These are phyloP conservation scores for Pleurotus tuoliensis DNA, from an alignment of 768 basidiomycete species.

Conservation along the genomic window DNA sequence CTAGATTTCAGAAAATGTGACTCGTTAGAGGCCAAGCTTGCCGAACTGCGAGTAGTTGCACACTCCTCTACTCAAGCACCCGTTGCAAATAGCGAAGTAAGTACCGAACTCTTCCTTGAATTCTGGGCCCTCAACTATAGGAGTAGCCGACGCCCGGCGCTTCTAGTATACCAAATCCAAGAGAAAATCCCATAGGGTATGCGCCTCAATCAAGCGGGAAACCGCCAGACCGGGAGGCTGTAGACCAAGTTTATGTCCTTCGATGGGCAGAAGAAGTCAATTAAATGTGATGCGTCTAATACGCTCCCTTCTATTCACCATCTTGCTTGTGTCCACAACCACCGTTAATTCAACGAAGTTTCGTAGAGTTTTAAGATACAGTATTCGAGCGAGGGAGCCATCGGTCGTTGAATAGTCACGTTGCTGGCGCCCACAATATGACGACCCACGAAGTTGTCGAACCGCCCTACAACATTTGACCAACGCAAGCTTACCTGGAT, in stretches of 20 bases:
- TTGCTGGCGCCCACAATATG: too few species aligned
- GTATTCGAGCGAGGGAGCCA: too few species aligned
- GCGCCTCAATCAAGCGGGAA: not conserved
- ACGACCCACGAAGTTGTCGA: too few species aligned
- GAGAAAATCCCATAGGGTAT: not conserved
- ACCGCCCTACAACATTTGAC: too few species aligned
- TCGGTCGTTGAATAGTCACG: too few species aligned
- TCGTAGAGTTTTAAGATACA: too few species aligned
- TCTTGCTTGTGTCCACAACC: too few species aligned
- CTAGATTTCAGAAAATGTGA: conserved; percentile 60
- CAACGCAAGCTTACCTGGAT: too few species aligned
- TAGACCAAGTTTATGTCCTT: conserved; percentile 16
- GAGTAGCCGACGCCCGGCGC: not conserved
- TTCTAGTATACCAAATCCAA: not conserved
- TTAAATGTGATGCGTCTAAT: conserved; percentile 4
- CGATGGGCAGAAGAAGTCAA: conserved; percentile 25
- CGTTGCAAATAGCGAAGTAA: not conserved
- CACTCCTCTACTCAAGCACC: conserved; percentile 7
- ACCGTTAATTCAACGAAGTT: too few species aligned
- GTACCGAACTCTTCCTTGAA: not conserved
- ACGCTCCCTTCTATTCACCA: too few species aligned
- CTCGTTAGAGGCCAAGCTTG: conserved; percentile 57
- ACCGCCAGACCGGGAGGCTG: not conserved
- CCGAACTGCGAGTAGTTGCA: conserved; percentile 43
- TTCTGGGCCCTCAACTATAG: not conserved